Base-by-base conservation (phyloP, 306 rosid species). In the Rubus parviflorus region DNA sequence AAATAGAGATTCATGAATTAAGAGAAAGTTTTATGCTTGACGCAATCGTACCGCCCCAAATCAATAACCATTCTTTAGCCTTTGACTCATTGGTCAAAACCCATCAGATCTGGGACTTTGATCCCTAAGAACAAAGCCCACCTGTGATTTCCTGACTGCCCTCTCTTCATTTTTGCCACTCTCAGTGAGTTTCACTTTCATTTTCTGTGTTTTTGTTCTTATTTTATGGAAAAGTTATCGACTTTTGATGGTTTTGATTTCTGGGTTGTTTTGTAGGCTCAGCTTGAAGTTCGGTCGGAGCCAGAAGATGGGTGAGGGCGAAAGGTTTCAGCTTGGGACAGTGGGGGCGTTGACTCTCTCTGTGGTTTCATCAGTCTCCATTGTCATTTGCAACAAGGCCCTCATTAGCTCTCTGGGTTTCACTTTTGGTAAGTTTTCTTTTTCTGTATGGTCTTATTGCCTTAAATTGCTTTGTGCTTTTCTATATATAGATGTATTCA, bases 361-460 rank as follows among this genome's bases (percentile, higher is more conserved):
- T 2, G 98, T 93, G 79, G 90, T 90, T 16, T 93, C 98, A 1
- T 93, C 96, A 0, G 98, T 93, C 68, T 91, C 98, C 6, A 90
- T 93, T 77, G 97, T 93, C 83, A 91, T 93, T 70, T 91, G 98
- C 68, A 89, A 93, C 75, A 93, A 93, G 88, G 93, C 94, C 4
- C 70, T 93, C 72, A 89, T 93, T 82, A 90, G 95, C 75, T 38
- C 96, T 20, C 23, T 92, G 75, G 91, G 85, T 74, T 93, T 93
- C 77, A 81, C 85, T 74, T 93, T 93, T 11, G 97, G 97, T 93
- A 82, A 77, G 87, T 79, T 77, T 54, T 13, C 37, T 4, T 8
- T 75, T 19, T 57, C 14, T 56, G 17, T 25, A 8, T 11, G 64
- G 17, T 62, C 11, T 72, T 0, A 20, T 17, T 58, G 22, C 8